phyloP scores from a whole-genome alignment of 345 rosid genomes.

The Eucalyptus lansdowneana region DNA sequence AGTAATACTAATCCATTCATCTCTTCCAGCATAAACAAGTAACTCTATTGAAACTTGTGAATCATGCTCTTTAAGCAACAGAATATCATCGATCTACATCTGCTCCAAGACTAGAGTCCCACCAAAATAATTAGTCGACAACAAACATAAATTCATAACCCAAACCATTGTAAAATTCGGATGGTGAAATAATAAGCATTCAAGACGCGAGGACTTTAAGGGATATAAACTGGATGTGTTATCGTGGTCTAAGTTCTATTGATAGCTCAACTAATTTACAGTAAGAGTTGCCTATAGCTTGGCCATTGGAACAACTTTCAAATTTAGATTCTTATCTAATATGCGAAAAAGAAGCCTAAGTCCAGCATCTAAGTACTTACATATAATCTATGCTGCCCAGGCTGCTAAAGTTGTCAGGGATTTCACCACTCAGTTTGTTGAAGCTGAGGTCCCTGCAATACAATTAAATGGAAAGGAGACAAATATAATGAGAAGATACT shows the following conservation, averaged over 20 bases:
- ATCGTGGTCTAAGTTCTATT: not conserved
- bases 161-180: no score
- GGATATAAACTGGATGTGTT: not conserved
- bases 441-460: conserved; percentile 33
- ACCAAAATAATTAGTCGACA: no score
- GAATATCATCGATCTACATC: no score
- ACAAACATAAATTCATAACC: no score
- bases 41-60: no score
- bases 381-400: fast-evolving
- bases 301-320: not conserved
- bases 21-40: no score
- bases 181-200: no score
- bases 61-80: no score
- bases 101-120: no score
- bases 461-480: not conserved
- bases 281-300: not conserved
- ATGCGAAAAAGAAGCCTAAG: not conserved
- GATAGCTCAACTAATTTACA: not conserved
- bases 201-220: no score
- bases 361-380: not conserved
- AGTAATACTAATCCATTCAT: no score
- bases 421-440: conserved; percentile 22
- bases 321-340: not conserved
- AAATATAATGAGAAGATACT: not conserved
- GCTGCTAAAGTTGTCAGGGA: not conserved